Evolutionary conservation across 2,329 filamentous ascomycete species (phyloP), one percentile per base, ranked within the genome.

Genomic region (Ophiostoma sp.): DNA sequence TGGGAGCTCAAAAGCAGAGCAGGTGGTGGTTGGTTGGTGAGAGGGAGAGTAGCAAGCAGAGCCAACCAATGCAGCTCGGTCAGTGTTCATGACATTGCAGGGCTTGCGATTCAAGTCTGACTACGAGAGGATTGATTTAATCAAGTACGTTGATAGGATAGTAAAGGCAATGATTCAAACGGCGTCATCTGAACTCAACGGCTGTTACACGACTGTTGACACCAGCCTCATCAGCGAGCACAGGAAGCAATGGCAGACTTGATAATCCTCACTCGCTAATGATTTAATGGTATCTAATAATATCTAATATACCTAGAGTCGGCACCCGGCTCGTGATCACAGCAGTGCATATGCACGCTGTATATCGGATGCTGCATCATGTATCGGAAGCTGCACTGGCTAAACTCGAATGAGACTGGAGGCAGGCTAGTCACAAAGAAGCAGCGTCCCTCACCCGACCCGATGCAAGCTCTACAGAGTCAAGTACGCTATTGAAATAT

Each of bases 391-490:
- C 52, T 13, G 36, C 48, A 23, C 6, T 10, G 15, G 23, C 10
- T 23, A 27, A 27, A 4, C 52, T 57, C n/a, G 13, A 57, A 57
- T 27, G n/a, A 27, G 23, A 57, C 52, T 4, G 13, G 27, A 11
- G 17, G 11, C 10, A 48, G 17, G 10, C 52, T 23, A 57, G 23
- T n/a, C n/a, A 27, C 23, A 57, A 57, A 54, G 15, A 54, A n/a
- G 44, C 44, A 48, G 17, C 20, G 52, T 57, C 52, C n/a, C 52
- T 57, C 52, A 57, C 15, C 52, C 52, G 52, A 57, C 52, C 52
- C 52, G 52, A 57, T 48, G 17, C 44, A 48, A n/a, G n/a, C n/a
- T n/a, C n/a, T n/a, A n/a, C n/a, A n/a, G n/a, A n/a, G n/a, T n/a
- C n/a, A n/a, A 31, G 27, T 31, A 31, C 27, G 3, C 27, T 31